Evolutionary conservation across 345 rosid species (phyloP).

Genomic region (Gossypium bickii): DNA sequence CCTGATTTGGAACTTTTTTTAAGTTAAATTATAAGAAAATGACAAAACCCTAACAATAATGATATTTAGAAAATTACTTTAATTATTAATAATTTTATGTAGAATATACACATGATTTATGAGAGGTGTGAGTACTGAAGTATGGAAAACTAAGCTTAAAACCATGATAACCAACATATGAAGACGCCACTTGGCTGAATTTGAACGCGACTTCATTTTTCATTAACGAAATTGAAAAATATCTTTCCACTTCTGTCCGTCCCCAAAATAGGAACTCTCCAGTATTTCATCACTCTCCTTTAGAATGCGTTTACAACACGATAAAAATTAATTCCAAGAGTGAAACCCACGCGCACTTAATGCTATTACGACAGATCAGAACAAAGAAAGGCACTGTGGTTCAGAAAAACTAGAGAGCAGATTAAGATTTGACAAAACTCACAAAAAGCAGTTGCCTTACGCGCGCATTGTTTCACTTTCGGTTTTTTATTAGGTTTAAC

Average conservation of each 20-base stretch:
- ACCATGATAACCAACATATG: too few species aligned
- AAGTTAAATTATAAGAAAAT: too few species aligned
- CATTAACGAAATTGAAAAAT: too few species aligned
- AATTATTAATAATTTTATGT: too few species aligned
- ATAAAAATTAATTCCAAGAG: not conserved
- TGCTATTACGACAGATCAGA: not conserved
- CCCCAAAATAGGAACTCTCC: not conserved
- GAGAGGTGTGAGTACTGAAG: too few species aligned
- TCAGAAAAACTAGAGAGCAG: not conserved
- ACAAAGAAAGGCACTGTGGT: not conserved
- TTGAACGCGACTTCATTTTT: too few species aligned
- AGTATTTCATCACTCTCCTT: not conserved
- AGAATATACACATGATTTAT: too few species aligned
- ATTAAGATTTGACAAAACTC: too few species aligned
- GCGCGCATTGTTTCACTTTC: not conserved
- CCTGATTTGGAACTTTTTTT: rapidly evolving
- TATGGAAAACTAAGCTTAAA: too few species aligned
- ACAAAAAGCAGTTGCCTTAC: not conserved
- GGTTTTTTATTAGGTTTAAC: not conserved
- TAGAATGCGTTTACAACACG: not conserved
- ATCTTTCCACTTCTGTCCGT: not conserved
- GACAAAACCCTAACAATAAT: too few species aligned
- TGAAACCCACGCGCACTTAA: not conserved
- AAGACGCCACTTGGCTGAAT: too few species aligned
- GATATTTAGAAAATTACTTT: too few species aligned